Percentiles rank a stretch among this genome's conserved stretches.
Conservation (phyloP, 2,329 filamentous ascomycete genomes). For the Juglanconis sp. region DNA sequence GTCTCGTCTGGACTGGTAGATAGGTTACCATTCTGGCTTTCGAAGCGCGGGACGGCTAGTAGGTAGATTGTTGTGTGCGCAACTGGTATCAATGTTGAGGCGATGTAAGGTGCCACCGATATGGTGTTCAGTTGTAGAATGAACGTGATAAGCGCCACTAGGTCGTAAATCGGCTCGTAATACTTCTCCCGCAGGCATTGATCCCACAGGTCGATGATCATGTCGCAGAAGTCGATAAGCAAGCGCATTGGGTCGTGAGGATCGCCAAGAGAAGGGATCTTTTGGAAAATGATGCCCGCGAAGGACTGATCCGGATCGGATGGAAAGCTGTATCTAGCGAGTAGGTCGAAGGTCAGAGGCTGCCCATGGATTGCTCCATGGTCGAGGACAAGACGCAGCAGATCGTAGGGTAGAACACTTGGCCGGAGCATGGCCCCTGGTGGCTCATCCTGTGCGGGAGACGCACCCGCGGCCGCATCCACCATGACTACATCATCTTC, state of each 20-base stretch:
- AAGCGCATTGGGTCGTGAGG: conserved; percentile 49
- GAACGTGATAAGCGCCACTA: conserved; percentile 63
- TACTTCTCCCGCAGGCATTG: conserved; percentile 62
- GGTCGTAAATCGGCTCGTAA: conserved; percentile 61
- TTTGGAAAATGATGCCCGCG: conserved; percentile 65
- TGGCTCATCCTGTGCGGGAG: neutral
- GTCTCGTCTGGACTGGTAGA: conserved; percentile 36
- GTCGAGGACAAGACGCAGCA: conserved; percentile 60
- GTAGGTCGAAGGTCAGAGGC: conserved; percentile 63
- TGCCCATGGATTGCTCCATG: conserved; percentile 54
- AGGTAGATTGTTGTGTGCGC: conserved; percentile 59
- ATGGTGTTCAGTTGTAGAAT: conserved; percentile 60
- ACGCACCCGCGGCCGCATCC: neutral
- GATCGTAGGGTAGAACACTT: conserved; percentile 18
- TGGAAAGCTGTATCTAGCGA: conserved; percentile 63
- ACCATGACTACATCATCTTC: conserved; percentile 36
- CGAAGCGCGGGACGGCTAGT: conserved; percentile 55
- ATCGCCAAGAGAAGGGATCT: conserved; percentile 56
- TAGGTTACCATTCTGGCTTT: conserved; percentile 46
- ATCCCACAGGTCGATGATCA: conserved; percentile 66
- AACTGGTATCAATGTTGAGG: conserved; percentile 53
- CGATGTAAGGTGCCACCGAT: conserved; percentile 56
- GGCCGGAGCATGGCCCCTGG: conserved; percentile 19
- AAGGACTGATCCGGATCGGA: conserved; percentile 61
- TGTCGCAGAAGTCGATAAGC: conserved; percentile 61